Percentiles rank a stretch among this genome's conserved stretches.
Evolutionary conservation across 768 basidiomycete genomes (phyloP).

Genomic region (Trametes villosa): DNA sequence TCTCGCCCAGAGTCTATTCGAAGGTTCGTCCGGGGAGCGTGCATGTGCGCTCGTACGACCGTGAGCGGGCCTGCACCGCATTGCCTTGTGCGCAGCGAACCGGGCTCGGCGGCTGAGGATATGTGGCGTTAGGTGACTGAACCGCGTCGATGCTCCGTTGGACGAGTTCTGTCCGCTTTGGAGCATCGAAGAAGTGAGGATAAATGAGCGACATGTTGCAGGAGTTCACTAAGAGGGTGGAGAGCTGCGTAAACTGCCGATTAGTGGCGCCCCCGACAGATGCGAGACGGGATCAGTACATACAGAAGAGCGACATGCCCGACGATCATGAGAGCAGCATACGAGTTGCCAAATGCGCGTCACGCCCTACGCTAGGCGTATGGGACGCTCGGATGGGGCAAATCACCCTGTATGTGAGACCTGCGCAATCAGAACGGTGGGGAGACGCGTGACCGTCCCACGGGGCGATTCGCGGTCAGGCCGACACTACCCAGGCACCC

Average conservation of each 20-base stretch:
- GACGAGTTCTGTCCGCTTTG: not conserved
- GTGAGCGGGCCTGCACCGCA: not conserved
- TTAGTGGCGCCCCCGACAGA: no score
- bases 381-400: no score
- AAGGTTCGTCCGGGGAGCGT: not conserved
- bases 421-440: not conserved
- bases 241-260: no score
- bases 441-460: not conserved
- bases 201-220: no score
- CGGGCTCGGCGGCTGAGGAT: not conserved
- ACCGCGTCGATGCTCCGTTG: not conserved
- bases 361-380: no score
- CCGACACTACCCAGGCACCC: not conserved
- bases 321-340: no score
- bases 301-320: no score
- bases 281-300: no score
- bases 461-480: no score
- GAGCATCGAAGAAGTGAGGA: not conserved
- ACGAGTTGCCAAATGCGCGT: no score
- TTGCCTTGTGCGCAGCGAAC: not conserved
- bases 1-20: not conserved
- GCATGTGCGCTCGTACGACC: not conserved
- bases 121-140: not conserved
- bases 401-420: not conserved
- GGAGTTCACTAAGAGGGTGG: no score